Conservation (phyloP, 176 grass and related monocot genomes). For the Rhipidocladum racemiflorum region DNA sequence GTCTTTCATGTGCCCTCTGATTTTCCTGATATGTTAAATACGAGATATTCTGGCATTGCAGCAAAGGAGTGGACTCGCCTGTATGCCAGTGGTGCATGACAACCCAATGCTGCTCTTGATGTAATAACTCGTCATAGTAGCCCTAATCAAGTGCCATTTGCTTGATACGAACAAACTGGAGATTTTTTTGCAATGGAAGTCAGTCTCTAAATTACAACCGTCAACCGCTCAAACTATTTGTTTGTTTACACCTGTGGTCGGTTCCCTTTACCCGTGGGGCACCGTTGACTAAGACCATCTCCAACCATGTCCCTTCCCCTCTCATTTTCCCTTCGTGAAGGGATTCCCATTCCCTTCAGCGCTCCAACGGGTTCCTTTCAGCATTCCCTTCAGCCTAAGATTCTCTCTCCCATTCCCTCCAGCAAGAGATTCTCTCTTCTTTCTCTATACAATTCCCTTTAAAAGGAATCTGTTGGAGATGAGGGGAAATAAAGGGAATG, state of each 20-base stretch:
- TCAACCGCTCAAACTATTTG: constrained; percentile 39
- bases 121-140: constrained; percentile 49
- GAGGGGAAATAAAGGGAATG: too few species aligned
- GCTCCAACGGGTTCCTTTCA: too few species aligned
- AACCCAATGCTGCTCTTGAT: constrained; percentile 7
- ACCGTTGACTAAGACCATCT: constrained; percentile 31
- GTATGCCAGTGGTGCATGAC: constrained; percentile 71
- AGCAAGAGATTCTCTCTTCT: too few species aligned
- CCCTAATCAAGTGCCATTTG: constrained; percentile 42
- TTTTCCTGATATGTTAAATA: background rate
- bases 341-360: too few species aligned
- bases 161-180: constrained; percentile 52
- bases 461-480: too few species aligned
- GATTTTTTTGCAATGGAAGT: constrained; percentile 40
- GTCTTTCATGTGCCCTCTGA: background rate
- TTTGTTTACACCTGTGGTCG: constrained; percentile 43
- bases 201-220: constrained; percentile 35
- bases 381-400: too few species aligned
- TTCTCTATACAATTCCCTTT: too few species aligned
- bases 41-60: constrained; percentile 37
- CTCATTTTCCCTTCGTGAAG: too few species aligned
- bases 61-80: constrained; percentile 94
- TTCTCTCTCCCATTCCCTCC: too few species aligned
- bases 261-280: constrained; percentile 51
- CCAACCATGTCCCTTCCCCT: too few species aligned